A percentile compares a stretch with the other conserved stretches of the same genome.
These are phyloP conservation scores for Tagetes patula DNA, from an alignment of 129 eudicot species.

Conservation along the genomic window DNA sequence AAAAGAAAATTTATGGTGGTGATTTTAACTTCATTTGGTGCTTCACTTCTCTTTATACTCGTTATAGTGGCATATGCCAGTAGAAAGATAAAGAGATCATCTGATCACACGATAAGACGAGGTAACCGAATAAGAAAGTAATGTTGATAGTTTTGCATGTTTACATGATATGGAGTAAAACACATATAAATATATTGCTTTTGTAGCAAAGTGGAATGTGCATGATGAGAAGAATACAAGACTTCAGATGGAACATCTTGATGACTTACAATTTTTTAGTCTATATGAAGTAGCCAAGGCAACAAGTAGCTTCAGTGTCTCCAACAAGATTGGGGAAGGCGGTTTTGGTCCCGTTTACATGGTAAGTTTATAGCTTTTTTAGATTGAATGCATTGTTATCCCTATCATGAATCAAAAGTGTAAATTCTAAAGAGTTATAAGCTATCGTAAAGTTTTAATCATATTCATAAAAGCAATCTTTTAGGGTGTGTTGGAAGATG, in stretches of 20 bases:
- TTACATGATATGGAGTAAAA: not conserved
- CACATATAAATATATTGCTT: not conserved
- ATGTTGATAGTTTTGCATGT: not conserved
- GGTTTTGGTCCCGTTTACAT: not conserved
- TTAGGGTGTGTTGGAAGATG: slow-evolving; percentile 9
- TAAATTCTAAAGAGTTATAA: not conserved
- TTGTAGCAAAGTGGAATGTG: not conserved
- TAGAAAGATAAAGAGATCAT: not conserved
- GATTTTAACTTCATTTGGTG: not conserved
- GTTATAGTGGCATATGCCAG: not conserved
- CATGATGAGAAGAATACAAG: not conserved
- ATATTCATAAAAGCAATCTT: not conserved
- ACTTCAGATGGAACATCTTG: not conserved
- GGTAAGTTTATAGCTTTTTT: not conserved
- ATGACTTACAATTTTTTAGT: not conserved
- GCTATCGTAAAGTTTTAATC: not conserved
- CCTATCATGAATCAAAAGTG: not conserved
- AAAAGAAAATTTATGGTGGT: not conserved
- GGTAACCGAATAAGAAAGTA: not conserved
- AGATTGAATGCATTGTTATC: not conserved
- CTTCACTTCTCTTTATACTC: slow-evolving; percentile 11
- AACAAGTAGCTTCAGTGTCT: not conserved
- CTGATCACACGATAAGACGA: not conserved
- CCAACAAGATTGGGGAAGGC: not conserved
- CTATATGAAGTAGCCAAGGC: not conserved